Evolutionary conservation across 441 rosid genomes (phyloP), one percentile per base, ranked within the genome.

Genomic region (Pelargonium myrrhifolium): DNA sequence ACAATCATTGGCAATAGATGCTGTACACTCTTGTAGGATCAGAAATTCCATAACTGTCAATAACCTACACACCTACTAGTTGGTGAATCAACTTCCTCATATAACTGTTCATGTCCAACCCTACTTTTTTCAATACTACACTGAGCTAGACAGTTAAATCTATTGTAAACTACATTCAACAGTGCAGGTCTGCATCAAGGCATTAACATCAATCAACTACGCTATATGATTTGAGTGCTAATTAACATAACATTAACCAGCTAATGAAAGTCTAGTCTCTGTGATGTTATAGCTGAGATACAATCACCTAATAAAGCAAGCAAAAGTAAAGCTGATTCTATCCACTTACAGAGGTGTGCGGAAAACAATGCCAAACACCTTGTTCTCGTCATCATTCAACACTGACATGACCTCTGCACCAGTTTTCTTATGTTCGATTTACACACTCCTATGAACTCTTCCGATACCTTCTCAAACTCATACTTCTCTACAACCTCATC

Each of bases 261-360:
- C 10, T 59, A 11, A 22, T 22, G 8, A 3, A 10, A 0, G 63
- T 59, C 14, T n/a, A 12, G 37, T 20, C 9, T 3, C 63, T 22
- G 10, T 22, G 35, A 28, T 59, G 24, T 22, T 24, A 22, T 12
- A 12, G 17, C 63, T 22, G 7, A 17, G 28, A 42, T 9, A 28
- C 22, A 24, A 11, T 59, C 39, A 59, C 35, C 9, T 4, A 60
- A 65, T 65, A 60, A 20, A 42, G 49, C 62, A 28, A 45, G 69
- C 62, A 42, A 65, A 65, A 65, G 17, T 59, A 21, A 6, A 20
- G 58, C 61, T 42, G 18, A 43, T 15, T 18, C 45, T 18, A 15
- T 35, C 62, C 11, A 83, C 96, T 82, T 83, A 93, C 96, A 95
- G 95, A 1, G 98, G 98, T 24, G 97, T 93, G 40, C 97, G 89